Evolutionary conservation across 108 stramenopile species (phyloP), one percentile per base, ranked within the genome.

Genomic region (Pseudonitzschia multistriata): DNA sequence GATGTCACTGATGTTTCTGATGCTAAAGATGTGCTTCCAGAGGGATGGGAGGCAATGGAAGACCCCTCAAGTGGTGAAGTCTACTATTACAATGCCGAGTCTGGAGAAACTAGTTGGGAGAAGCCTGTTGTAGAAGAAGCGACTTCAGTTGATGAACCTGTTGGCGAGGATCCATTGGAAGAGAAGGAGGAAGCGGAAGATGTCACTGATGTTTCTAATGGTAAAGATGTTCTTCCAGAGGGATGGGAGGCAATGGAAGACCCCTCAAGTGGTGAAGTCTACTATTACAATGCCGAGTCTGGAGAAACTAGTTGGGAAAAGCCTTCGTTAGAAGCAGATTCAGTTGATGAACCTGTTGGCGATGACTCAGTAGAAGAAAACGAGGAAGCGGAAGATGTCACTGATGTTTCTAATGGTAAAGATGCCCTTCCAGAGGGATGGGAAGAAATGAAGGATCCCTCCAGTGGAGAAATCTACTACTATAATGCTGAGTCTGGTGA

Each of bases 211-310:
- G 56, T 29, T 17, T 13, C 10, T 29, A 19, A 40, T 22, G 61
- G 52, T 28, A 67, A 68, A 45, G 49, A 14, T 17, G 52, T 68
- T 34, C 27, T 85, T n/a, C 77, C 80, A 48, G 74, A 70, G n/a
- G 86, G 75, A 19, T 92, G 91, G 91, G 50, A 50, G 1, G 81
- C 81, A 63, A 53, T 62, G 29, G 49, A 34, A 37, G 62, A 76
- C 35, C 22, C 78, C 78, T 72, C 62, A 27, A 73, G 68, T 0
- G 85, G 85, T 0, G 50, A 80, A 53, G 42, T 62, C 5, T 88
- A 88, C 60, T 88, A 76, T 53, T 83, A 52, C 31, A 86, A 88
- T 55, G 75, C 77, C 21, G 50, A 33, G 19, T 68, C 70, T 39
- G 49, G 53, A 10, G 64, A 69, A 37, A 82, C 74, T 21, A 54